A percentile compares a stretch with the other conserved stretches of the same genome.
These are phyloP conservation scores for Sporothrix humicola DNA, from an alignment of 2,329 filamentous ascomycete genomes.

Conservation along the genomic window DNA sequence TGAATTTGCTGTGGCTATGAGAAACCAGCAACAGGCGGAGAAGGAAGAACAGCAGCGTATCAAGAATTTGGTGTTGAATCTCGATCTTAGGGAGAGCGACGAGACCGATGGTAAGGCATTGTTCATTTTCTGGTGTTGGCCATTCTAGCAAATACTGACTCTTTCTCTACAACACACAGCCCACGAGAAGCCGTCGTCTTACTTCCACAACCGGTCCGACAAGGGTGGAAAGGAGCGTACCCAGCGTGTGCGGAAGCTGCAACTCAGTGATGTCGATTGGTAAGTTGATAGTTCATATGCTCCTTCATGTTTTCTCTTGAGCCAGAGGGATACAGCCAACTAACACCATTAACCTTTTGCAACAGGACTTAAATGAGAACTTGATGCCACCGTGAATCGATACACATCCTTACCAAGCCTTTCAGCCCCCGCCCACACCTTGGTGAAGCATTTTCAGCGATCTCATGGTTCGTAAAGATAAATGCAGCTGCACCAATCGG, in stretches of 20 bases:
- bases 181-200: slow-evolving; percentile 56
- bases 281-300: slow-evolving; percentile 52
- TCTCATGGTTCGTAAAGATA: neutral
- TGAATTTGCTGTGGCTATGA: slow-evolving; percentile 94
- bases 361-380: slow-evolving; percentile 17
- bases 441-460: neutral
- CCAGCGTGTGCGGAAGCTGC: slow-evolving; percentile 86
- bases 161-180: slow-evolving; percentile 44
- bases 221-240: slow-evolving; percentile 67
- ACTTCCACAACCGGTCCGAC: slow-evolving; percentile 62
- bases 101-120: slow-evolving; percentile 75
- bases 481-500: neutral
- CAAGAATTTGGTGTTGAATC: slow-evolving; percentile 96
- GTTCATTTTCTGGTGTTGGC: neutral
- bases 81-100: slow-evolving; percentile 86
- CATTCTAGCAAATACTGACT: neutral
- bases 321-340: neutral
- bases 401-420: neutral
- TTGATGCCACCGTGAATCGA: neutral
- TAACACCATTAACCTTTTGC: neutral
- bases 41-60: slow-evolving; percentile 97
- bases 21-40: slow-evolving; percentile 91
- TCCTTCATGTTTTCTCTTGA: too few relatives aligned
- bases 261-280: slow-evolving; percentile 98
- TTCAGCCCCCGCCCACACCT: neutral